A percentile compares a stretch with the other conserved stretches of the same genome.
phyloP scores from a whole-genome alignment of 2,329 filamentous ascomycete species.

The Colletotrichum cuscutae region DNA sequence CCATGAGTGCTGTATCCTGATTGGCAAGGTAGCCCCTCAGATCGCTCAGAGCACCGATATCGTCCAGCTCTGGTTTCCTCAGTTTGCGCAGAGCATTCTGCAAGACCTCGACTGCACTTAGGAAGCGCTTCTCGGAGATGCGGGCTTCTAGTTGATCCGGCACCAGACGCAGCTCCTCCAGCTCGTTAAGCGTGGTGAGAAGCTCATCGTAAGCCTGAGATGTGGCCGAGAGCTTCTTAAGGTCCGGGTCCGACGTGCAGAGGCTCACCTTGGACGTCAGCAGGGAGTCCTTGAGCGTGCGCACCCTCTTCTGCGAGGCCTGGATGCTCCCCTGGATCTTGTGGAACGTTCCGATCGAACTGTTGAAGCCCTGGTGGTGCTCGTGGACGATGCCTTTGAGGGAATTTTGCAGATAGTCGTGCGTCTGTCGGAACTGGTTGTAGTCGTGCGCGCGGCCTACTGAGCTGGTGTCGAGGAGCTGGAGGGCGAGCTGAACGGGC shows the following conservation, averaged over 20 bases:
- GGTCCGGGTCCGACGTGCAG: conserved; percentile 86
- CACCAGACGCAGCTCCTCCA: conserved; percentile 88
- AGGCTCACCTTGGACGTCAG: conserved; percentile 83
- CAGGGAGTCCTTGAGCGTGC: conserved; percentile 84
- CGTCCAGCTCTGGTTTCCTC: conserved; percentile 87
- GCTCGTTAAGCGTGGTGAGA: conserved; percentile 82
- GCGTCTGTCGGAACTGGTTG: conserved; percentile 83
- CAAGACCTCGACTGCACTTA: conserved; percentile 91
- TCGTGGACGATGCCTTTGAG: conserved; percentile 97
- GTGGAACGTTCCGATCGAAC: conserved; percentile 98
- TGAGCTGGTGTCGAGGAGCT: conserved; percentile 93
- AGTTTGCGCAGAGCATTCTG: conserved; percentile 88
- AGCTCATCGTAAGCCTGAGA: conserved; percentile 93
- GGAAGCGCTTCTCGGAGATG: conserved; percentile 95
- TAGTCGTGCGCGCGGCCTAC: conserved; percentile 92
- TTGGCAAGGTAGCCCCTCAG: conserved; percentile 89
- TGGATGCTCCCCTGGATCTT: conserved; percentile 97
- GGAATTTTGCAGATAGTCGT: conserved; percentile 89
- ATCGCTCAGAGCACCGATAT: conserved; percentile 89
- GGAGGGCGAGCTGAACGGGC: conserved; percentile 92
- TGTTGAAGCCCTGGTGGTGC: conserved; percentile 99
- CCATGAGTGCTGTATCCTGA: conserved; percentile 90
- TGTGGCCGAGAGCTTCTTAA: conserved; percentile 87
- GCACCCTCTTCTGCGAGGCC: conserved; percentile 85
- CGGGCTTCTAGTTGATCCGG: conserved; percentile 93